Evolutionary conservation across 75 land plant species (phyloP), one percentile per base, ranked within the genome.

Genomic region (Larix kaempferi): DNA sequence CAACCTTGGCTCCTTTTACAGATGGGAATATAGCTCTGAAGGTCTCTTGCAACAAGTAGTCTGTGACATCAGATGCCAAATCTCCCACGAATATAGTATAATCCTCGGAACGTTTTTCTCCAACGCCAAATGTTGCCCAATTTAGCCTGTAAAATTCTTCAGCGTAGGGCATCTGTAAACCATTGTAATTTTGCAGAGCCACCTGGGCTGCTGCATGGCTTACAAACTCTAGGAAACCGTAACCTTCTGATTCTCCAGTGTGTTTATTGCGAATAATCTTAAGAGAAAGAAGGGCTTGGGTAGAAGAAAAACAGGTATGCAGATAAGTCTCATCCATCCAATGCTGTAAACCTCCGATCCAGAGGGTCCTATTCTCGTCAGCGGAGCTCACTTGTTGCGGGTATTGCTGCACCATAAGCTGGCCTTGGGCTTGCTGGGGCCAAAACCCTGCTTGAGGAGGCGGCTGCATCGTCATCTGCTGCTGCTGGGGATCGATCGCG

Each of bases 11-110:
- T 71, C 99, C 94, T 84, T 87, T 93, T 25, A 94, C 99, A 2
- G 99, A 91, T 0, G 88, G 78, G 69, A 88, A 96, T 14, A 79
- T 86, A 22, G 78, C 78, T 25, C 84, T 84, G 58, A 96, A 96
- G 13, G 96, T 91, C 61, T 96, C 99, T 80, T 90, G 96, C 10
- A 96, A 78, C 78, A 89, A 56, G 84, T 88, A 93, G 78, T 96
- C 99, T 41, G 94, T 93, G 52, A 96, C 96, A 86, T 96, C 99
- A 39, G 94, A 67, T 73, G 99, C 94, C 83, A 96, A 82, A 84
- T 96, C 99, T 5, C 99, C 99, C 44, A 96, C 99, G 85, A 96
- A 96, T 33, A 96, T 92, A 11, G 94, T 84, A 73, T 80, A 86
- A 56, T 93, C 99, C 78, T 96, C 99, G 10, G 76, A 76, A 11